Conservation (phyloP, 805 yeast genomes). For the Spathaspora boniae region DNA sequence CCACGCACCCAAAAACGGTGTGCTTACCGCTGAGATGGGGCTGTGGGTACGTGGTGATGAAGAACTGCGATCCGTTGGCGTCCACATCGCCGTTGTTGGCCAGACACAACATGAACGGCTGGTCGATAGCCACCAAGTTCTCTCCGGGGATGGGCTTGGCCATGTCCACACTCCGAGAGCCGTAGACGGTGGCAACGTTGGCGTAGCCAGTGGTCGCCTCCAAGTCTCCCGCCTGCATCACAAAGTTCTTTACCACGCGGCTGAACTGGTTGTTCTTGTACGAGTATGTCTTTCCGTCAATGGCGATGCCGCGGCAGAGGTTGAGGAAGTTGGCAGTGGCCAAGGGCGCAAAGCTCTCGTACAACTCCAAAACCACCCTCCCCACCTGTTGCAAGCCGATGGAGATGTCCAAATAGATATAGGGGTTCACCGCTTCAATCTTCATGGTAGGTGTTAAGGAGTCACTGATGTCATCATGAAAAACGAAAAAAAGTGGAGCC, state of each 20-base stretch:
- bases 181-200: constrained; percentile 20
- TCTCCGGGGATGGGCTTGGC: constrained; percentile 49
- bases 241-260: constrained; percentile 63
- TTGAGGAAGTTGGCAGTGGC: constrained; percentile 49
- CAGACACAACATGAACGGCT: constrained; percentile 54
- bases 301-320: constrained; percentile 35
- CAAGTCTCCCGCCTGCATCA: constrained; percentile 68
- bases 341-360: constrained; percentile 50
- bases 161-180: constrained; percentile 8
- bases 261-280: constrained; percentile 52
- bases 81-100: constrained; percentile 51
- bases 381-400: constrained; percentile 46
- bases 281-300: constrained; percentile 19
- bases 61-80: constrained; percentile 65
- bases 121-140: constrained; percentile 33
- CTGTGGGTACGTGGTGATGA: constrained; percentile 63
- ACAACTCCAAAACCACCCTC: constrained; percentile 58
- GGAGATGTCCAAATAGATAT: constrained; percentile 50
- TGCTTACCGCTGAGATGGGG: constrained; percentile 77
- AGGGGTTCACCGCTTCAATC: constrained; percentile 25
- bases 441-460: constrained; percentile 20
- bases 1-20: constrained; percentile 71
- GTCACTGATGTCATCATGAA: background rate
- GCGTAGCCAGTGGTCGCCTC: constrained; percentile 41
- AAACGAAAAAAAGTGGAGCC: background rate